phyloP scores from a whole-genome alignment of 2,329 filamentous ascomycete species.

The Aspergillus uvarum region DNA sequence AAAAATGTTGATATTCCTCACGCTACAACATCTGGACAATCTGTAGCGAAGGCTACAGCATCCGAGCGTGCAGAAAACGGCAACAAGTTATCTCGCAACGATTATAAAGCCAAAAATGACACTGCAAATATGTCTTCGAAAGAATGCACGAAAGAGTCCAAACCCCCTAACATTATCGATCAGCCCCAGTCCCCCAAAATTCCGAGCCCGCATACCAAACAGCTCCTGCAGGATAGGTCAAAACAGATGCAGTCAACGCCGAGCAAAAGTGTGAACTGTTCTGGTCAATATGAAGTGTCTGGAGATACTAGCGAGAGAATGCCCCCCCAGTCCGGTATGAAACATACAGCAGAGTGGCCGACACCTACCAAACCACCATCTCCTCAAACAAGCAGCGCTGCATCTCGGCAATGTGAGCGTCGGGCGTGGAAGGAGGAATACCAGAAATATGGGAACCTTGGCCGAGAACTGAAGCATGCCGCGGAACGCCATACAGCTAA shows the following conservation, averaged over 20 bases:
- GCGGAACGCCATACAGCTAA: constrained; percentile 38
- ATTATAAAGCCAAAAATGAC: constrained; percentile 19
- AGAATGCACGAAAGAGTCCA: constrained; percentile 39
- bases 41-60: constrained; percentile 8
- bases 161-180: constrained; percentile 26
- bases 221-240: constrained; percentile 25
- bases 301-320: constrained; percentile 42
- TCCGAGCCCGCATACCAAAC: constrained; percentile 35
- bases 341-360: constrained; percentile 28
- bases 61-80: constrained; percentile 13
- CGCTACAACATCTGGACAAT: constrained; percentile 21
- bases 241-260: constrained; percentile 40
- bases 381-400: constrained; percentile 25
- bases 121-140: constrained; percentile 27
- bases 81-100: constrained; percentile 19
- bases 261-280: constrained; percentile 42
- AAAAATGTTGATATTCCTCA: constrained; percentile 25
- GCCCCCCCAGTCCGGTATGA: constrained; percentile 34
- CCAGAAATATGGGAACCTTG: constrained; percentile 44
- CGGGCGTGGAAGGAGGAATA: constrained; percentile 46
- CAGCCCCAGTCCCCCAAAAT: constrained; percentile 39
- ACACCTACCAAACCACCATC: constrained; percentile 30
- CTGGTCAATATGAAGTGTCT: constrained; percentile 40
- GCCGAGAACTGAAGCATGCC: constrained; percentile 48
- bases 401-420: constrained; percentile 35